phyloP scores from a whole-genome alignment of 2,329 filamentous ascomycete species.

The Chrysosporium keratinophilum region DNA sequence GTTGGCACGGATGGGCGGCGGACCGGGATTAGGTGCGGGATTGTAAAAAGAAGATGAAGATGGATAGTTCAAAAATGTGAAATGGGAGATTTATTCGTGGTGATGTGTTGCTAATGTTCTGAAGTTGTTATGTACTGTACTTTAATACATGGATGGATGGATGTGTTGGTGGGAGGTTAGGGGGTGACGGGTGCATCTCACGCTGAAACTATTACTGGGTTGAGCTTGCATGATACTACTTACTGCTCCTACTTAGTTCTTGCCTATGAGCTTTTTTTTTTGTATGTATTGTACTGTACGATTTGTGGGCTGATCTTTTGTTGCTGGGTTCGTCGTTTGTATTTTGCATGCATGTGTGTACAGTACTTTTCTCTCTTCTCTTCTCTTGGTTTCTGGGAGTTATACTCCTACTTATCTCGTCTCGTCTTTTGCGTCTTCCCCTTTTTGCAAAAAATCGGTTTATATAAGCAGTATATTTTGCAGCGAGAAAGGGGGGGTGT shows the following conservation, averaged over 20 bases:
- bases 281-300: too few relatives aligned
- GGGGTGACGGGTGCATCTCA: too few relatives aligned
- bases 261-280: not conserved
- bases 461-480: too few relatives aligned
- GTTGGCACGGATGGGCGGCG: slow-evolving; percentile 51
- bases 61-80: not conserved
- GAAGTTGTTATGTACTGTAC: not conserved
- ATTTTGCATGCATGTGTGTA: not conserved
- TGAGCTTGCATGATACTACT: too few relatives aligned
- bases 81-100: not conserved
- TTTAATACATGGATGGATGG: not conserved
- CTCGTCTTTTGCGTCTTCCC: not conserved
- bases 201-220: too few relatives aligned
- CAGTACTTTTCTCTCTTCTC: slow-evolving; percentile 1
- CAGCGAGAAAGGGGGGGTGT: too few relatives aligned
- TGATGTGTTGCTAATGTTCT: too few relatives aligned
- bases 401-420: not conserved
- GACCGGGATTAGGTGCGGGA: slow-evolving; percentile 27
- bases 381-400: not conserved
- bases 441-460: not conserved
- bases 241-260: too few relatives aligned
- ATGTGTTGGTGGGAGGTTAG: too few relatives aligned
- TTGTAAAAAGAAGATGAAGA: slow-evolving; percentile 19
- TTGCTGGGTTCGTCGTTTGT: not conserved
- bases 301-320: not conserved